phyloP scores from a whole-genome alignment of 306 rosid genomes.

The Lathyrus aphaca region DNA sequence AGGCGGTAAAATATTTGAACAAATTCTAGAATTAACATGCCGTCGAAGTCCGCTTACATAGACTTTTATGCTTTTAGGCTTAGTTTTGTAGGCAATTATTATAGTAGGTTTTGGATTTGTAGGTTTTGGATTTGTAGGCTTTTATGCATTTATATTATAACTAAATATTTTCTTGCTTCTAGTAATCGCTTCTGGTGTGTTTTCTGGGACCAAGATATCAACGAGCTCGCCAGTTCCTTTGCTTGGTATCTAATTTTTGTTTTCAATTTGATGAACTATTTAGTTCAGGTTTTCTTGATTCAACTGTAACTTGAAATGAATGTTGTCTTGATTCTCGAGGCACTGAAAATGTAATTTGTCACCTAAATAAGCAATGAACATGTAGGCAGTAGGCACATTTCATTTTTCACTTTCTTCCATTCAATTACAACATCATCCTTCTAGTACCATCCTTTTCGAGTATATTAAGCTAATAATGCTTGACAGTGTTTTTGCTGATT shows the following conservation, averaged over 20 bases:
- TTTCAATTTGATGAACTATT: background rate
- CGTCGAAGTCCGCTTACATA: too few relatives aligned
- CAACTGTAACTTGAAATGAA: constrained; percentile 8
- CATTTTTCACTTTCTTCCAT: too few relatives aligned
- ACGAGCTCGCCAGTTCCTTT: constrained; percentile 65
- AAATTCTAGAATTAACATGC: too few relatives aligned
- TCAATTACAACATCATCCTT: too few relatives aligned
- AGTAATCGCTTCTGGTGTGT: constrained; percentile 82
- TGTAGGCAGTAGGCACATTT: constrained; percentile 65
- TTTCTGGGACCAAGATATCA: constrained; percentile 66
- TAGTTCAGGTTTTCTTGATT: background rate
- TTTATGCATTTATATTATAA: constrained; percentile 64
- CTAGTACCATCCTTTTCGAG: too few relatives aligned
- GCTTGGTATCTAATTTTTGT: constrained; percentile 51
- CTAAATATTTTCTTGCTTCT: constrained; percentile 55
- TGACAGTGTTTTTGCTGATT: too few relatives aligned
- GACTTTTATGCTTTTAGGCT: too few relatives aligned
- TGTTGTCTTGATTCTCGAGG: constrained; percentile 15
- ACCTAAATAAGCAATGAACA: constrained; percentile 69
- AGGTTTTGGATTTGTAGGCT: constrained; percentile 52
- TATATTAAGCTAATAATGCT: too few relatives aligned
- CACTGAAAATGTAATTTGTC: constrained; percentile 77
- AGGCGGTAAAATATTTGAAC: too few relatives aligned
- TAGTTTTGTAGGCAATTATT: too few relatives aligned
- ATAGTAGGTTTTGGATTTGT: too few relatives aligned